Evolutionary conservation across 768 basidiomycete species (phyloP), one percentile per base, ranked within the genome.

Genomic region (Cyathus striatus): DNA sequence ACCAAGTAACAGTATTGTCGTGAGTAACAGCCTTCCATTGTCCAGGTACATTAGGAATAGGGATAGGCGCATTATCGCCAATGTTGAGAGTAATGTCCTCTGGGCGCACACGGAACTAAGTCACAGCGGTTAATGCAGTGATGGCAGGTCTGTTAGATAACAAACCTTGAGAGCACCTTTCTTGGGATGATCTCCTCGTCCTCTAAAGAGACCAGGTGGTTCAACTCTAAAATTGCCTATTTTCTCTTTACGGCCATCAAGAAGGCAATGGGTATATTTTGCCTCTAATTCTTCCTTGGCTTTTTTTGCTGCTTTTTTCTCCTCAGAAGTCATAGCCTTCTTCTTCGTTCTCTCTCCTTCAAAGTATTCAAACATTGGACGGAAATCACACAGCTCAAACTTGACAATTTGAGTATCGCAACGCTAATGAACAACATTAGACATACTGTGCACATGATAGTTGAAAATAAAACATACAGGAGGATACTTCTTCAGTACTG

Each of bases 21-120:
- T 98, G 90, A 9, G 80, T 75, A 17, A 96, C 71, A 3, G 74
- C 72, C 60, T 89, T 92, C 96, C 96, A 99, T 33, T 80, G 76
- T 34, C 96, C 95, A 16, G 92, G 83, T 58, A 87, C 81, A 50
- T 96, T 97, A 3, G 96, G 91, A n/a, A 77, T 64, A 1, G 96
- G 96, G 22, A 86, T 66, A 2, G 82, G 76, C 1, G 74, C 75
- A 37, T 74, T 76, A 53, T 83, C 71, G 16, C 89, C 94, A 44
- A 99, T 93, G 65, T 99, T 99, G 60, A 99, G 66, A 3, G 87
- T 92, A 57, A 99, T 94, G 49, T 99, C 94, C 57, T 97, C 94
- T 1, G 96, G 96, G 18, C 77, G 74, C 38, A 99, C 83, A 42
- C 96, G 90, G 44, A 77, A 72, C 93, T 96, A 30, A n/a, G n/a